These are phyloP conservation scores for Trametes polyzona DNA, from an alignment of 1,284 basidiomycete genomes.

Conservation along the genomic window DNA sequence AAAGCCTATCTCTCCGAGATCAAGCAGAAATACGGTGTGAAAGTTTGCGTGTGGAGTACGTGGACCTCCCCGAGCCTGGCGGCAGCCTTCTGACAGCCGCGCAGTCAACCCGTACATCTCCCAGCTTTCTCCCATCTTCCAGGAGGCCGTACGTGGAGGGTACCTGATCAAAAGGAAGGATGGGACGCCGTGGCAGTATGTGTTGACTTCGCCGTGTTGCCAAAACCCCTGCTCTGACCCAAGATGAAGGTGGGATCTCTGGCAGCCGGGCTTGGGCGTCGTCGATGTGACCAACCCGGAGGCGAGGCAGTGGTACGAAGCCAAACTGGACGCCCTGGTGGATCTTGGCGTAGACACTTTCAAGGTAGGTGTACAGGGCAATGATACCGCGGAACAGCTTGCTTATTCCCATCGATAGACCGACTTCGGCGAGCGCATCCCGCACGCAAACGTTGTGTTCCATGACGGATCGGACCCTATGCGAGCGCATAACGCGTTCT, in stretches of 20 bases:
- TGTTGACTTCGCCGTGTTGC: slow-evolving; percentile 6
- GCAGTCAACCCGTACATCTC: slow-evolving; percentile 72
- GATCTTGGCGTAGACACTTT: slow-evolving; percentile 75
- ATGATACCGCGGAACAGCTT: neutral
- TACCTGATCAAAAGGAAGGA: slow-evolving; percentile 74
- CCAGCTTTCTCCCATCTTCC: slow-evolving; percentile 70
- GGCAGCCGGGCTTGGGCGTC: slow-evolving; percentile 73
- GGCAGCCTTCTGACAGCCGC: neutral
- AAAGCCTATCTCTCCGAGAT: slow-evolving; percentile 67
- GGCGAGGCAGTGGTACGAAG: slow-evolving; percentile 68
- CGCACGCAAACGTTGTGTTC: slow-evolving; percentile 64
- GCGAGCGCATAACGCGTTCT: slow-evolving; percentile 68
- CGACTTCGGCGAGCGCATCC: slow-evolving; percentile 74
- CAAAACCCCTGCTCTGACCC: neutral
- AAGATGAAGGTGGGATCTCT: slow-evolving; percentile 62
- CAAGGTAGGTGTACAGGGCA: slow-evolving; percentile 52
- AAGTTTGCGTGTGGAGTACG: slow-evolving; percentile 77
- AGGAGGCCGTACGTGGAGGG: slow-evolving; percentile 66
- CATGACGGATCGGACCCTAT: slow-evolving; percentile 73
- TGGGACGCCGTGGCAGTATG: slow-evolving; percentile 75
- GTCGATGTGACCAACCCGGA: slow-evolving; percentile 76
- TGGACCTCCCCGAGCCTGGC: slow-evolving; percentile 11
- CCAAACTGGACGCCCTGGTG: slow-evolving; percentile 61
- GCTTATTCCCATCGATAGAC: slow-evolving; percentile 44
- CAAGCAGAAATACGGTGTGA: slow-evolving; percentile 70